Evolutionary conservation across 805 yeast genomes (phyloP), one percentile per base, ranked within the genome.

Genomic region (Pichia rugopelliculosa): DNA sequence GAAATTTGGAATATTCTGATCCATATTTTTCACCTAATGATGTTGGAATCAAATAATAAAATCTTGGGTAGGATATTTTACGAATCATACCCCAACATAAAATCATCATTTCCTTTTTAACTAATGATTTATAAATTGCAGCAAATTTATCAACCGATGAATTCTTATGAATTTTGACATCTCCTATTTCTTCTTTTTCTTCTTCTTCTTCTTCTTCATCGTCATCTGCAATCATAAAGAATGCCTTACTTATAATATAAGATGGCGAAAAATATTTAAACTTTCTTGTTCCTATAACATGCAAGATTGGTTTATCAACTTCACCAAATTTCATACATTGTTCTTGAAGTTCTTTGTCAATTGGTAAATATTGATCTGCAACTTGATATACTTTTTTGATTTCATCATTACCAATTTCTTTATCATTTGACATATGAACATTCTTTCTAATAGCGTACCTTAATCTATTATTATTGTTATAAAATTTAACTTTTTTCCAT

Each of bases 1-100:
- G 84, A 26, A 72, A 65, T 13, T 56, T 53, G n/a, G 36, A 39
- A 13, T 39, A 41, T 9, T 42, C 45, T 18, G 57, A 50, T 13
- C 37, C 43, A 43, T 33, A 54, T 13, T 56, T 56, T 5, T 55
- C 36, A 2, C 53, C 30, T 17, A 51, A 30, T 40, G 55, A 53
- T 0, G 84, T 75, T 0, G 95, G 84, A 30, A 79, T 68, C 48
- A 89, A 55, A 1, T 83, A 77, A 56, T 73, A 80, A 39, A 85
- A 51, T 4, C 66, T 51, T 0, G 96, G 93, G 30, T 72, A 59
- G 0, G 86, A 61, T 43, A 72, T 72, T 40, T 62, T 66, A 48
- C 81, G 75, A 7, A 72, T 56, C 56, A 80, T 77, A 1, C 95
- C 91, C 80, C 88, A 87, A 4, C 85, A 75, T 8, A 91, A 65